Conservation (phyloP, 2,329 filamentous ascomycete species). For the Pseudopithomyces chartarum region DNA sequence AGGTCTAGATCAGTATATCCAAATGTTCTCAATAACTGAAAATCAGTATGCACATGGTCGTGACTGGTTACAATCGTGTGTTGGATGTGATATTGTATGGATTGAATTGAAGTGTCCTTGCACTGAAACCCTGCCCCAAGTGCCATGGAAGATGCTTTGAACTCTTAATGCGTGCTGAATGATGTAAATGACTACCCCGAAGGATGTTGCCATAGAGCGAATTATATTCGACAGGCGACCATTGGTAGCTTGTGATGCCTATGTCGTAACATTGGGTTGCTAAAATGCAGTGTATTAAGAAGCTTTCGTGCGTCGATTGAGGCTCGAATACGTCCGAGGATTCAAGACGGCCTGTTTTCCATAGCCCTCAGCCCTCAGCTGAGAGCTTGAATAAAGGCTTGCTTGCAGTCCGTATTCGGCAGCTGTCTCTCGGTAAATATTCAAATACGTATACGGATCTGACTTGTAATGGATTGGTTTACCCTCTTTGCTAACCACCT, state of each 20-base stretch:
- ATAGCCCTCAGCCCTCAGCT: conserved; percentile 32
- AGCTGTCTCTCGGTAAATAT: conserved; percentile 46
- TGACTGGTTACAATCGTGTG: not conserved
- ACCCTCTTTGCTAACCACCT: conserved; percentile 43
- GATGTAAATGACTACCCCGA: not conserved
- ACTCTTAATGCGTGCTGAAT: not conserved
- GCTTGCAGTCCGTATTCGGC: conserved; percentile 47
- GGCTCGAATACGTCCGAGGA: conserved; percentile 10
- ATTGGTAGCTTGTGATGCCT: no score
- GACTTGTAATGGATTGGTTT: conserved; percentile 77
- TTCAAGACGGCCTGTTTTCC: conserved; percentile 7
- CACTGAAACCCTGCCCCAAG: not conserved
- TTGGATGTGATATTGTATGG: not conserved
- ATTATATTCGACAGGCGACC: no score
- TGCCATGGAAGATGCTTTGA: not conserved
- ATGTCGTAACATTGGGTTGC: not conserved
- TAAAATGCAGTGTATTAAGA: not conserved
- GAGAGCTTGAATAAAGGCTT: conserved; percentile 50
- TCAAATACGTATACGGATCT: conserved; percentile 59
- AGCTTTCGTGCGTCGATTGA: not conserved
- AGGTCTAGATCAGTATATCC: not conserved
- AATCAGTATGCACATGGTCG: no score
- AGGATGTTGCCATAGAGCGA: not conserved
- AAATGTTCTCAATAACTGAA: not conserved
- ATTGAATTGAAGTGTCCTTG: not conserved